Evolutionary conservation across 2,329 filamentous ascomycete genomes (phyloP), one percentile per base, ranked within the genome.

Genomic region (Colletotrichum sidae): DNA sequence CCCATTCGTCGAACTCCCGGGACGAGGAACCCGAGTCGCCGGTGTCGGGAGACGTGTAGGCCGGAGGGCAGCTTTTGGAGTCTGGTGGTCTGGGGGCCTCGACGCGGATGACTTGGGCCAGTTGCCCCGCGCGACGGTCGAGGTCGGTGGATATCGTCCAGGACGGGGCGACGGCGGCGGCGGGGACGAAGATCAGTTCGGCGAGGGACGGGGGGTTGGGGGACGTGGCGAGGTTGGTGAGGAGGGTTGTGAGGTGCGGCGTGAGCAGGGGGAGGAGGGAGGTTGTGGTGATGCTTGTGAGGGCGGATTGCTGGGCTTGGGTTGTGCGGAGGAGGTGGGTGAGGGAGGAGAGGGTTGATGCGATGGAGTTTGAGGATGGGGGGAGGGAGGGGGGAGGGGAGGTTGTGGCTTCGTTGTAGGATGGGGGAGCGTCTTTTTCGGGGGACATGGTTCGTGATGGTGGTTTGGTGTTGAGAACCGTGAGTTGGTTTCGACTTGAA

Each of bases 161-260:
- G 1, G 67, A 70, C 1, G 65, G 45, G 0, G 73, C 76, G 0
- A 85, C 78, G 4, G 79, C 80, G 5, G 71, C 70, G 2, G 70
- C 78, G 0, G 84, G 84, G 0, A 86, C 77, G 41, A 86, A 71
- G 8, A 77, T 79, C 49, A 85, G 76, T 53, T 83, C 79, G 1
- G 82, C 77, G 0, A 77, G 56, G 2, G 71, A 67, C 1, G 78
- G 77, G 1, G 75, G 70, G 0, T 70, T 71, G 3, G 77, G 70
- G 46, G 75, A 69, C 6, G 70, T 67, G 2, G 76, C 77, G 34
- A 84, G 71, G 12, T 77, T 75, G 2, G 74, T 72, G 2, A 85
- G 68, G 65, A 85, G 80, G 1, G 72, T 69, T 42, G 82, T 77
- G 51, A 86, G 69, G 46, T 77, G 73, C 4, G 81, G 80, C 0